Percentiles rank a stretch among this genome's conserved stretches.
Conservation (phyloP, 164 flowering plant species). For the Malania oleifera region DNA sequence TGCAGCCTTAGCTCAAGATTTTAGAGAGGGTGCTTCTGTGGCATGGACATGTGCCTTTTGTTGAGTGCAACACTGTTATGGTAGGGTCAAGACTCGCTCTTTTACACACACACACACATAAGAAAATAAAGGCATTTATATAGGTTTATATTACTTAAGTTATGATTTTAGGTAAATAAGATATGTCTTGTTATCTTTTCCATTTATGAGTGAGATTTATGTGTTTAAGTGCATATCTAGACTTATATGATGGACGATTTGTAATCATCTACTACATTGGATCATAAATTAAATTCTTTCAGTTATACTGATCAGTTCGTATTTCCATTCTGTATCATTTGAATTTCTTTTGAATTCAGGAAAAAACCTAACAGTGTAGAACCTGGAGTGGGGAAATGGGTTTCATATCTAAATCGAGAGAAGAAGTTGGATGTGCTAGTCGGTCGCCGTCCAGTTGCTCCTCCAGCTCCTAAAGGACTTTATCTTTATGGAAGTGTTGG, state of each 20-base stretch:
- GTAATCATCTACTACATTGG: background rate
- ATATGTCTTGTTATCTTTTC: no score
- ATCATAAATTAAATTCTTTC: background rate
- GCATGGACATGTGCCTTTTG: no score
- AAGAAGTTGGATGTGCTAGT: slow-evolving; percentile 70
- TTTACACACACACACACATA: no score
- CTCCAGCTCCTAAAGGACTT: slow-evolving; percentile 87
- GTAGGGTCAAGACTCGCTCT: no score
- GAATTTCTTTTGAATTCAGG: slow-evolving; percentile 28
- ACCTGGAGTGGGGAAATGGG: slow-evolving; percentile 97
- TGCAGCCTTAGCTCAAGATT: no score
- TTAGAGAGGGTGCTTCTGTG: no score
- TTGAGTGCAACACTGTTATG: no score
- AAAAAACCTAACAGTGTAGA: slow-evolving; percentile 45
- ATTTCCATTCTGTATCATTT: slow-evolving; percentile 2
- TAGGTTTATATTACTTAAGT: no score
- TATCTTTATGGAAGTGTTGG: slow-evolving; percentile 95
- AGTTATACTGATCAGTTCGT: background rate
- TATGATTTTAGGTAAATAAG: no score
- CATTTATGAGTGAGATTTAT: no score
- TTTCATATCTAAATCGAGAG: slow-evolving; percentile 87
- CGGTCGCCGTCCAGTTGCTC: slow-evolving; percentile 79
- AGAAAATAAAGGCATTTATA: no score
- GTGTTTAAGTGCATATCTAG: no score
- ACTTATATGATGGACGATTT: background rate